Conservation (phyloP, 805 yeast genomes). For the Jamesozyma jinghongensis region DNA sequence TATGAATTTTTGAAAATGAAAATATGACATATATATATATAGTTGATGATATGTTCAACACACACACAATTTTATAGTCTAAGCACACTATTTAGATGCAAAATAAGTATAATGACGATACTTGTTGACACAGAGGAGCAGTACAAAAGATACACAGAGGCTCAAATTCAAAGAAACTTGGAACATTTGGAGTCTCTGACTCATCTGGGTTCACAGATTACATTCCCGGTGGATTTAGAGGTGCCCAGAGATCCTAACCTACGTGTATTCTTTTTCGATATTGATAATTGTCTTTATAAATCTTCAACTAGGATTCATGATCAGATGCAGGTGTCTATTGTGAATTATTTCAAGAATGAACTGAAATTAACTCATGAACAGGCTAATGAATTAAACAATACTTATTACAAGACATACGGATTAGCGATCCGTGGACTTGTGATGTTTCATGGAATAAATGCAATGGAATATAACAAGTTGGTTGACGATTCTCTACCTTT, state of each 20-base stretch:
- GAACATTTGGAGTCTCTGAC: constrained; percentile 27
- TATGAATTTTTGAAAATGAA: too few species aligned
- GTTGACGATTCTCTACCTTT: constrained; percentile 92
- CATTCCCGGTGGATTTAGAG: constrained; percentile 23
- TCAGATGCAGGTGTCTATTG: constrained; percentile 80
- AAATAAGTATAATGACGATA: too few species aligned
- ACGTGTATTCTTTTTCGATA: constrained; percentile 70
- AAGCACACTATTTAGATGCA: too few species aligned
- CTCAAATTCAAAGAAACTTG: constrained; percentile 24
- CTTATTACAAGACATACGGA: constrained; percentile 81
- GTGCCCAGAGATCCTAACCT: constrained; percentile 20
- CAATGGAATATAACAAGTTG: constrained; percentile 74
- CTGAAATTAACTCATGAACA: constrained; percentile 58
- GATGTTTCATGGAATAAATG: constrained; percentile 59
- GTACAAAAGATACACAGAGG: constrained; percentile 16
- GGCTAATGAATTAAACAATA: constrained; percentile 61
- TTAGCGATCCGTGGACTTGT: constrained; percentile 86
- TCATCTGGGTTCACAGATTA: constrained; percentile 30
- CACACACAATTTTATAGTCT: too few species aligned
- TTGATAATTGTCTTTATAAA: constrained; percentile 83
- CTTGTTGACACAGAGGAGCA: neutral
- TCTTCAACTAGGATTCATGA: constrained; percentile 71
- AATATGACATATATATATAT: too few species aligned
- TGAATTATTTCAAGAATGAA: constrained; percentile 62
- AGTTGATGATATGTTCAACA: too few species aligned